Base-by-base conservation (phyloP, 768 basidiomycete genomes). In the Russula abietina region DNA sequence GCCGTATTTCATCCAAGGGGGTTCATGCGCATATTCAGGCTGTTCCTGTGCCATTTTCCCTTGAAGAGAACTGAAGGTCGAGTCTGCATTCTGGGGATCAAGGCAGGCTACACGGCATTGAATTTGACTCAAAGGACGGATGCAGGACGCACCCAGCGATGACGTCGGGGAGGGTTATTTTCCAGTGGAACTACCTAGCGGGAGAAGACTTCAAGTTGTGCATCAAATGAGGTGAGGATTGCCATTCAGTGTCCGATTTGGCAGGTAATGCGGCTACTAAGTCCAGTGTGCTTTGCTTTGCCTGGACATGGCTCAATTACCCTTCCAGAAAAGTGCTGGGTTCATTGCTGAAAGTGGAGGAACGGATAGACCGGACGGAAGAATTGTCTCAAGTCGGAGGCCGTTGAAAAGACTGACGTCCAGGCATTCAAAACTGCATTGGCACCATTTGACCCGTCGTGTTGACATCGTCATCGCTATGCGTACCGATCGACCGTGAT, bases 311-410 rank as follows among this genome's bases (percentile, higher is more conserved):
- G 33, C 56, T 46, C 5, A 52, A 63, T 62, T 36, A 64, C 19
- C 26, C 54, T 64, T 64, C 68, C 70, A 98, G 96, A 74, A 85
- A 89, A 73, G 92, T 90, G 17, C 71, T 98, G 48, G 91, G 87
- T 6, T 78, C 82, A 39, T 73, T 98, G n/a, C 70, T 98, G 59
- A 85, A 80, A 17, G 82, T 84, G 59, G 86, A 87, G 1, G 84
- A 93, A 22, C 81, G 96, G 52, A 76, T 89, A 55, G 95, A 98
- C 70, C 98, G 96, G n/a, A n/a, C n/a, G n/a, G 96, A 96, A 93
- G 72, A 82, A 80, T 1, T 99, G 96, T 71, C 78, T 82, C 69
- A 81, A 92, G 65, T 75, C 85, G 10, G 93, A 96, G 62, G 88
- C 86, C 16, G 91, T 93, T 69, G 96, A 98, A 70, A 87, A 78